These are phyloP conservation scores for Xylaria sp. DNA, from an alignment of 2,329 filamentous ascomycete genomes.

Conservation along the genomic window DNA sequence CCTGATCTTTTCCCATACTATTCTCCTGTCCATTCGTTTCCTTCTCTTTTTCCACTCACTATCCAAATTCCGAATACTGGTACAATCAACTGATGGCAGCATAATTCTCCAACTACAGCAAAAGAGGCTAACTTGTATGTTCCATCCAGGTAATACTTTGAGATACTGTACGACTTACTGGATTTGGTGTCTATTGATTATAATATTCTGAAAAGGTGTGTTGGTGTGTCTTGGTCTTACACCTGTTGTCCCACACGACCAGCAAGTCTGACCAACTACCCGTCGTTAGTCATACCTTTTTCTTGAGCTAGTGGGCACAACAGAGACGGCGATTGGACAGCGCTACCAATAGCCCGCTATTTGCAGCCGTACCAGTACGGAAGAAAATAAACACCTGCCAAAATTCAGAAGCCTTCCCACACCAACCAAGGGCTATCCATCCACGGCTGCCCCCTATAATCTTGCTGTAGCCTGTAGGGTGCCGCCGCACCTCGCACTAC, in stretches of 20 bases:
- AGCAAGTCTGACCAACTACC: constrained; percentile 31
- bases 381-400: constrained; percentile 17
- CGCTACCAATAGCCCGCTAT: constrained; percentile 13
- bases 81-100: background rate
- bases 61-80: background rate
- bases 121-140: background rate
- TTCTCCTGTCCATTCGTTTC: background rate
- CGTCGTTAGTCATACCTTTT: constrained; percentile 24
- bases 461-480: background rate
- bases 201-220: background rate
- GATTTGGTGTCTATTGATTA: background rate
- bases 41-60: background rate
- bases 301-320: constrained; percentile 28
- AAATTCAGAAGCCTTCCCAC: constrained; percentile 13
- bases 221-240: background rate
- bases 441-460: constrained; percentile 16
- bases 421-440: constrained; percentile 20
- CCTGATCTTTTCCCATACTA: background rate
- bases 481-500: background rate
- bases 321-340: constrained; percentile 32
- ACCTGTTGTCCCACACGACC: constrained; percentile 32
- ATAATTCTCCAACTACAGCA: background rate
- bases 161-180: constrained; percentile 4
- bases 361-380: constrained; percentile 8
- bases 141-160: background rate